phyloP scores from a whole-genome alignment of 257 asterid genomes.

The Verbena officinalis region DNA sequence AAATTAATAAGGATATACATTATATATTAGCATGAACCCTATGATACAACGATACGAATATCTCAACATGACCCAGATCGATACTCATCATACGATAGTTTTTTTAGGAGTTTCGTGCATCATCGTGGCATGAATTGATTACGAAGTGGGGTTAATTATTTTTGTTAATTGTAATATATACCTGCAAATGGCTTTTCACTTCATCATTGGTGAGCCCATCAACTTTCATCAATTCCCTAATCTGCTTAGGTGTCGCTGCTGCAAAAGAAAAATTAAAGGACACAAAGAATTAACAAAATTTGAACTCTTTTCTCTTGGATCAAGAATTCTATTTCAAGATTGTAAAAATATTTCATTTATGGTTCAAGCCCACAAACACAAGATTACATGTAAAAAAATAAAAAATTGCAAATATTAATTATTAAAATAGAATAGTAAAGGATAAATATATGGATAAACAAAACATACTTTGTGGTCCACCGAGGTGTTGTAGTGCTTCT shows the following conservation, averaged over 20 bases:
- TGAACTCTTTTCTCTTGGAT: background rate
- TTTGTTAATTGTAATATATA: too few relatives aligned
- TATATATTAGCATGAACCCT: too few relatives aligned
- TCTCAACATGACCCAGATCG: too few relatives aligned
- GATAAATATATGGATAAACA: background rate
- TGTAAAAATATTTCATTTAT: background rate
- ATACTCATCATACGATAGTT: too few relatives aligned
- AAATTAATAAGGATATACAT: background rate
- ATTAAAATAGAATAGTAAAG: background rate
- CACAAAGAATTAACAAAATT: background rate
- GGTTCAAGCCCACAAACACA: too few relatives aligned
- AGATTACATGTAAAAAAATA: background rate
- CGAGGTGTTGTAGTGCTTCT: constrained; percentile 52
- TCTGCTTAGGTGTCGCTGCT: constrained; percentile 46
- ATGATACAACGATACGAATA: too few relatives aligned
- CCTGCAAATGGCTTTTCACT: constrained; percentile 52
- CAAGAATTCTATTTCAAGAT: background rate
- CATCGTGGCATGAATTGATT: too few relatives aligned
- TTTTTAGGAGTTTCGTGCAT: too few relatives aligned
- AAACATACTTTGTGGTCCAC: constrained; percentile 54
- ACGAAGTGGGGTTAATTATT: too few relatives aligned
- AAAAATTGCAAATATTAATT: too few relatives aligned
- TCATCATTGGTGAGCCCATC: constrained; percentile 49
- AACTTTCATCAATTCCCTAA: constrained; percentile 43
- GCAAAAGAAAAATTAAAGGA: constrained; percentile 9